Percentiles rank a stretch among this genome's conserved stretches.
phyloP scores from a whole-genome alignment of 495 filamentous ascomycete species.

The Thermochaetoides thermophila region DNA sequence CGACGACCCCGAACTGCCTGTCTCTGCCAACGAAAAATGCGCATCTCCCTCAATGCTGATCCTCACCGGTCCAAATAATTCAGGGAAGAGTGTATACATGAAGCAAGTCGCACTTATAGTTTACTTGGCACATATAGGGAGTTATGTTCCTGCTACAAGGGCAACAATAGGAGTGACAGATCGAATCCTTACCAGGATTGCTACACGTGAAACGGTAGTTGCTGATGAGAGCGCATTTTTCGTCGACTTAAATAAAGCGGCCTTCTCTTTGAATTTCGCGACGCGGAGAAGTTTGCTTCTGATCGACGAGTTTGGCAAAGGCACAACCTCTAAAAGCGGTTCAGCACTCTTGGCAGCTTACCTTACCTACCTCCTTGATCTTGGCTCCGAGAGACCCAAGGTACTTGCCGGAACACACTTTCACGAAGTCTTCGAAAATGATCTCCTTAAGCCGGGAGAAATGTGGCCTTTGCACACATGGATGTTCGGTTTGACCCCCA shows the following conservation, averaged over 20 bases:
- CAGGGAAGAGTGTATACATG: constrained; percentile 91
- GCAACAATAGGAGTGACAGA: constrained; percentile 82
- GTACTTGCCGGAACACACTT: constrained; percentile 86
- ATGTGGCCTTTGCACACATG: constrained; percentile 70
- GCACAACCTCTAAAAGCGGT: constrained; percentile 69
- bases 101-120: constrained; percentile 92
- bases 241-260: constrained; percentile 81
- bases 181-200: constrained; percentile 78
- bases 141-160: constrained; percentile 69
- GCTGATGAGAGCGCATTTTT: constrained; percentile 83
- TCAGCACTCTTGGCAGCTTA: constrained; percentile 76
- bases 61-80: constrained; percentile 89
- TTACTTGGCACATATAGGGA: constrained; percentile 85
- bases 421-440: constrained; percentile 78
- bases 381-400: constrained; percentile 52
- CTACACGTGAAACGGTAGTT: constrained; percentile 76
- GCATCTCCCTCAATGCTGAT: constrained; percentile 56
- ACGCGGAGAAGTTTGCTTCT: constrained; percentile 68
- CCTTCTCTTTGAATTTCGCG: constrained; percentile 59
- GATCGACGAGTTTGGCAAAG: constrained; percentile 95
- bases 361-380: constrained; percentile 56
- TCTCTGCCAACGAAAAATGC: constrained; percentile 6
- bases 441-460: constrained; percentile 44
- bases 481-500: constrained; percentile 57
- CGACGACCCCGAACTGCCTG: not conserved